phyloP scores from a whole-genome alignment of 2,329 filamentous ascomycete genomes.

The Aspergillus floridensis region DNA sequence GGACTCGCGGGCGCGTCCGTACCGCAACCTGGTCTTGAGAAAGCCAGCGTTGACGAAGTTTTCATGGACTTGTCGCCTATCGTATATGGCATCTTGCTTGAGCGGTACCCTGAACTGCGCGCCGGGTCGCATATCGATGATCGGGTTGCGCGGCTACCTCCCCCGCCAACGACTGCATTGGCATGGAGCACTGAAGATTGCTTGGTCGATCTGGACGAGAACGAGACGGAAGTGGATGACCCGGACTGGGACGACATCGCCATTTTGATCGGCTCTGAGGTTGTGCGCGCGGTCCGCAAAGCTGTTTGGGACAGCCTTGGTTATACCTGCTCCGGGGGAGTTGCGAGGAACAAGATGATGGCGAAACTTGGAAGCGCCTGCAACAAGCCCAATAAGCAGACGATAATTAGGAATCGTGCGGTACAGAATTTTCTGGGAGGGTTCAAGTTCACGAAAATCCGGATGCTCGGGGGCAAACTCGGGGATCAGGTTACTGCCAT shows the following conservation, averaged over 20 bases:
- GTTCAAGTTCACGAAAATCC: slow-evolving; percentile 93
- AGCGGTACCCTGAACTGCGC: slow-evolving; percentile 71
- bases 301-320: slow-evolving; percentile 67
- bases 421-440: slow-evolving; percentile 72
- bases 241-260: slow-evolving; percentile 96
- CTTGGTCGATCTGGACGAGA: slow-evolving; percentile 72
- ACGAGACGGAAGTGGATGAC: slow-evolving; percentile 71
- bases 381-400: slow-evolving; percentile 93
- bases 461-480: slow-evolving; percentile 91
- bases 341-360: slow-evolving; percentile 90
- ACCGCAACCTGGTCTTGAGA: slow-evolving; percentile 67
- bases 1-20: slow-evolving; percentile 18
- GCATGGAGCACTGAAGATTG: slow-evolving; percentile 77
- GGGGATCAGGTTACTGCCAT: slow-evolving; percentile 79
- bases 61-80: slow-evolving; percentile 89
- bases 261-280: slow-evolving; percentile 82
- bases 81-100: slow-evolving; percentile 70
- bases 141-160: slow-evolving; percentile 63
- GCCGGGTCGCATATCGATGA: slow-evolving; percentile 54
- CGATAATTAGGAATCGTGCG: slow-evolving; percentile 84
- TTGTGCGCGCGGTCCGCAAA: slow-evolving; percentile 72
- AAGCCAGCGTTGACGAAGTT: slow-evolving; percentile 92
- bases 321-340: slow-evolving; percentile 89
- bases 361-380: slow-evolving; percentile 88
- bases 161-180: slow-evolving; percentile 68